Base-by-base conservation (phyloP, 2,329 filamentous ascomycete genomes). In the Fusarium zealandicum region DNA sequence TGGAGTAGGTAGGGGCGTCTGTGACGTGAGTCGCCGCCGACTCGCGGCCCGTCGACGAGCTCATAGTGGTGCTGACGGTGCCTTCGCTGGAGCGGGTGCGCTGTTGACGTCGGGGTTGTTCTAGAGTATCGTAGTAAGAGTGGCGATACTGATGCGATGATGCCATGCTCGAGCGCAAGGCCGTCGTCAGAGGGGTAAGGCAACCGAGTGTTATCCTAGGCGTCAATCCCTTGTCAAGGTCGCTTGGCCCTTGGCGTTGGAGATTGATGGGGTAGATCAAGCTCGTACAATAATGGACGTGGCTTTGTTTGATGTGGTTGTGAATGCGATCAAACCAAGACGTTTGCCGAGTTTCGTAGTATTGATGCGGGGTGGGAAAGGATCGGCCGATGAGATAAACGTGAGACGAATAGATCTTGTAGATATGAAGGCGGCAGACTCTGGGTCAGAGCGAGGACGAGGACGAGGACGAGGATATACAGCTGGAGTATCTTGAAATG, bases 1-100 rank as follows among this genome's bases (percentile, higher is more conserved):
- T 99, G 65, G 93, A 98, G 78, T 95, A 97, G 51, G 91, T 85
- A 4, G 93, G 93, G 18, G 90, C 91, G 72, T 96, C 92, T 42
- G 93, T 97, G 76, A 93, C 85, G 74, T 91, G 88, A 46, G 93
- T 97, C 57, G 83, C 87, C 54, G 90, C 85, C 40, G 90, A 93
- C 74, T 93, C 88, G 70, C 87, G 83, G 67, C 88, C 89, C 42
- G 86, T 89, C 45, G 87, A 88, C 59, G 84, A 82, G 76, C 90
- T 93, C 77, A 87, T 87, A 73, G 87, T 88, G 63, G 92, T 96
- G 82, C 90, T 93, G 74, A 92, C 89, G 60, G 91, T 96, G 72
- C 92, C 92, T 76, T 96, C 91, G 79, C 92, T 96, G 63, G 90
- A 89, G 72, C 91, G 82, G 59, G 80, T 81, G 71, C 82, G 81